Base-by-base conservation (phyloP, 2,329 filamentous ascomycete genomes). In the Claviceps maximensis region DNA sequence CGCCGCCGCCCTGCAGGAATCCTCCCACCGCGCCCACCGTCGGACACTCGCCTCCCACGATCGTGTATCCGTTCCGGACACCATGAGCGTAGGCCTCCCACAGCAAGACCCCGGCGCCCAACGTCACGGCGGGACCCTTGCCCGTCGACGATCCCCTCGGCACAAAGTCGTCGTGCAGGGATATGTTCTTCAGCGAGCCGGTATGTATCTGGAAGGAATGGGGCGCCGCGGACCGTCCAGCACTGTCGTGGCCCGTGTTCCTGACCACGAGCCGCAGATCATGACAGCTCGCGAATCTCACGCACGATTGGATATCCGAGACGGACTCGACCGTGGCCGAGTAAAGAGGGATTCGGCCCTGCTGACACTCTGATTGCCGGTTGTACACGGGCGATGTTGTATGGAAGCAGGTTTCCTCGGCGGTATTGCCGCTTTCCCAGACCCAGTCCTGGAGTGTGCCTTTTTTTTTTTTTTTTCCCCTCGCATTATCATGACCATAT, bases 181-280 rank as follows among this genome's bases (percentile, higher is more conserved):
- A 8, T 36, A 52, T 52, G 19, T 19, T 29, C 23, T 52, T 47
- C 2, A 52, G 50, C 31, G n/a, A 40, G 36, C 33, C n/a, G 17
- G 50, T 52, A 15, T 47, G 42, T 40, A 52, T 52, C 29, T 52
- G 50, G 42, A 52, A 40, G 12, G 50, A 52, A 41, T 41, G 2
- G n/a, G 50, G 50, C 4, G 50, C 29, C 21, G 21, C 29, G 13
- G 50, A 52, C 15, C 50, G 50, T 38, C 50, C 50, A 1, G 42
- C 42, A 12, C 21, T 25, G 15, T 52, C 50, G 36, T 52, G 50
- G 15, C 50, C 50, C 12, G 41, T 47, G 31, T 47, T 52, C 21
- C 41, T 47, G 29, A 52, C 15, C 5, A 52, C 42, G 19, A 52
- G 23, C 17, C 41, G 50, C 23, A 50, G 48, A 19, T 31, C 9